These are phyloP conservation scores for Sarcodon sp. DNA, from an alignment of 768 basidiomycete genomes.

Conservation along the genomic window DNA sequence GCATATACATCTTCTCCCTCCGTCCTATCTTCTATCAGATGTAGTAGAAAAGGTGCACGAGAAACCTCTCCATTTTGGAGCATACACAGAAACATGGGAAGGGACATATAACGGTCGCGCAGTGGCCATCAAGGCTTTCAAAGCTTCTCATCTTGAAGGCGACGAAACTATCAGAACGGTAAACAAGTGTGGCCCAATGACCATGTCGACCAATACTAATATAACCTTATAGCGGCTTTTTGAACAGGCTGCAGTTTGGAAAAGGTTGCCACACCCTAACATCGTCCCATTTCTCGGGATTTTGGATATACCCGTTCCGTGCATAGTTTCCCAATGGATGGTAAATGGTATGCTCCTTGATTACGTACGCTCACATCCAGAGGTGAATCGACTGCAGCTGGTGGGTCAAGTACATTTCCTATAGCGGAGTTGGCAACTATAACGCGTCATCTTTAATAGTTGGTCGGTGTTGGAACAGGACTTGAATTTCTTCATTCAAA, in stretches of 20 bases:
- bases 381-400: neutral
- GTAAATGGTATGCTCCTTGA: neutral
- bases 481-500: neutral
- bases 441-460: neutral
- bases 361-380: neutral
- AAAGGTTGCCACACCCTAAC: no score
- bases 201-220: no score
- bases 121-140: constrained; percentile 3
- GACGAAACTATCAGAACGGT: neutral
- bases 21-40: no score
- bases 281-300: no score
- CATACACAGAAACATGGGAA: neutral
- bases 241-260: no score
- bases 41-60: no score
- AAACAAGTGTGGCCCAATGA: no score
- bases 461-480: neutral
- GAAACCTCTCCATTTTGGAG: no score
- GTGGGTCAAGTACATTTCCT: neutral
- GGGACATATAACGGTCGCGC: neutral
- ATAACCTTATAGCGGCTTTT: no score
- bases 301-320: neutral
- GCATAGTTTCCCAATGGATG: neutral
- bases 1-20: no score
- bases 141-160: neutral
- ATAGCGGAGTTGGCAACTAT: neutral